These are phyloP conservation scores for Salix caprea DNA, from an alignment of 345 rosid species.

Conservation along the genomic window DNA sequence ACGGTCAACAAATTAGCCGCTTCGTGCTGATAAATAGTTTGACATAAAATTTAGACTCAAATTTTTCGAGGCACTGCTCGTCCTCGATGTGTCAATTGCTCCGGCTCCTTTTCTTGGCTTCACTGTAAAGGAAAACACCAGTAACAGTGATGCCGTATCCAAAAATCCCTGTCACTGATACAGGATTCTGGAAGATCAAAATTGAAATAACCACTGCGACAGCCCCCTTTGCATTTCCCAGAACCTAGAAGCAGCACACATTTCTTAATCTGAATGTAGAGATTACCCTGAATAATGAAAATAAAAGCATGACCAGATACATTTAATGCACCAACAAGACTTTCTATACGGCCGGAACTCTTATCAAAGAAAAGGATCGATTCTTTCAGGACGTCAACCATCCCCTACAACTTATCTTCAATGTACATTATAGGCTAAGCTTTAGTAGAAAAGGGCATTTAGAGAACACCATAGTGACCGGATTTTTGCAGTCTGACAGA, in stretches of 20 bases:
- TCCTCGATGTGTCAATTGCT: constrained; percentile 6
- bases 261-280: constrained; percentile 1
- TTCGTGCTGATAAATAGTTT: neutral
- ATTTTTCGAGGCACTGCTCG: neutral
- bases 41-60: neutral
- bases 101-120: constrained; percentile 38
- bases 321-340: no score
- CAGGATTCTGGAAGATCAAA: constrained; percentile 41
- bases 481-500: neutral
- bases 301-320: neutral
- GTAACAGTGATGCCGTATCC: constrained; percentile 38
- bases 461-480: neutral
- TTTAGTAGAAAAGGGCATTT: no score
- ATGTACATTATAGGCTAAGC: neutral
- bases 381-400: no score
- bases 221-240: constrained; percentile 47
- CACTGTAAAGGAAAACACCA: constrained; percentile 41
- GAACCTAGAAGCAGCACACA: constrained; percentile 24
- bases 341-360: no score
- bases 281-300: neutral
- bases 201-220: constrained; percentile 40
- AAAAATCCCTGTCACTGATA: constrained; percentile 40
- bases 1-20: neutral
- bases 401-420: neutral
- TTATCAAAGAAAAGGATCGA: neutral